A percentile compares a stretch with the other conserved stretches of the same genome.
These are phyloP conservation scores for Aspergillus sp. DNA, from an alignment of 2,329 filamentous ascomycete species.

Conservation along the genomic window DNA sequence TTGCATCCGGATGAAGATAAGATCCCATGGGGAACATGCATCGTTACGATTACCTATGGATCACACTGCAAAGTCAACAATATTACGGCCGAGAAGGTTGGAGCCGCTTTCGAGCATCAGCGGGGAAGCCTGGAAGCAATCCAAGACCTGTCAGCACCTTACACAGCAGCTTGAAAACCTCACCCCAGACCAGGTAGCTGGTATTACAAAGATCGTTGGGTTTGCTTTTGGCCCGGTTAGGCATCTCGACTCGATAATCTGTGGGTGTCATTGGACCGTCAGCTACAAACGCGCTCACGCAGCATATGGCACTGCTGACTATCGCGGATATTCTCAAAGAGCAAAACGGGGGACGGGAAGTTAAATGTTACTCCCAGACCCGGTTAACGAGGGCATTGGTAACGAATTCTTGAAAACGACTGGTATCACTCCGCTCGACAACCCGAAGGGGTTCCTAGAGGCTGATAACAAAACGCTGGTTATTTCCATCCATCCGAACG, in stretches of 20 bases:
- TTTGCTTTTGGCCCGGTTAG: slow-evolving; percentile 17
- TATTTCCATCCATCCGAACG: slow-evolving; percentile 27
- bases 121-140: slow-evolving; percentile 14
- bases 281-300: slow-evolving; percentile 7
- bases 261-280: slow-evolving; percentile 1
- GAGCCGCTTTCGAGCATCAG: slow-evolving; percentile 6
- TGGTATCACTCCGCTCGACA: slow-evolving; percentile 19
- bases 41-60: slow-evolving; percentile 14
- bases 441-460: slow-evolving; percentile 30
- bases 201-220: slow-evolving; percentile 19
- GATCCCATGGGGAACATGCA: slow-evolving; percentile 3
- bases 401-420: slow-evolving; percentile 9
- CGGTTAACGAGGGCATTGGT: slow-evolving; percentile 17
- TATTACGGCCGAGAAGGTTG: slow-evolving; percentile 4
- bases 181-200: background rate
- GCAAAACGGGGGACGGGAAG: slow-evolving; percentile 1
- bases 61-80: background rate
- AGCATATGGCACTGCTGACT: slow-evolving; percentile 18
- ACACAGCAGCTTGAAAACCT: slow-evolving; percentile 6
- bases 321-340: background rate
- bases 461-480: slow-evolving; percentile 33
- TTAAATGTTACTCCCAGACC: slow-evolving; percentile 22
- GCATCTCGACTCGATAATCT: background rate
- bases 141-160: slow-evolving; percentile 11
- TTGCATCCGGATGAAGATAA: slow-evolving; percentile 9